A percentile compares a stretch with the other conserved stretches of the same genome.
Conservation (phyloP, 148 eudicot species). For the Rhododendron molle region DNA sequence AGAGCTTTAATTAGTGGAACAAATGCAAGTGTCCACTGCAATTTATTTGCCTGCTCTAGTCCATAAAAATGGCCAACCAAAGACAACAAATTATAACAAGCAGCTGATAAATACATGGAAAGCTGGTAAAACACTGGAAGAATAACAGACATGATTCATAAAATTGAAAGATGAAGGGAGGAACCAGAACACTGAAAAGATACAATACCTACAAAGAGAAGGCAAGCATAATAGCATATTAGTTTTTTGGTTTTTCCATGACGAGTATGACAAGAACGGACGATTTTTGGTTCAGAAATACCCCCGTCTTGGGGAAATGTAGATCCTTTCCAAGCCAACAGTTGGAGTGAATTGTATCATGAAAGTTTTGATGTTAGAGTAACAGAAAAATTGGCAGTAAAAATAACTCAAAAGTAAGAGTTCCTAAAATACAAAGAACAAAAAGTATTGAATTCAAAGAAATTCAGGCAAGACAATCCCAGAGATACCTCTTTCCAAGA, state of each 20-base stretch:
- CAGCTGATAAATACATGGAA: not conserved
- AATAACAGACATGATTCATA: not conserved
- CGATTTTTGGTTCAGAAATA: not conserved
- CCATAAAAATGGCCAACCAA: conserved; percentile 15
- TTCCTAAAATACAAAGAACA: not conserved
- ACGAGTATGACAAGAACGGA: not conserved
- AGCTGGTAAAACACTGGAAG: not conserved
- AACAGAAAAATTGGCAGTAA: not conserved
- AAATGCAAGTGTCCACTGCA: conserved; percentile 88
- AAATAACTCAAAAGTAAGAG: not conserved
- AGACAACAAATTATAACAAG: not conserved
- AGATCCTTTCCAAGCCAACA: not conserved
- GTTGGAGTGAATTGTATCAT: not conserved
- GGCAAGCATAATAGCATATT: not conserved
- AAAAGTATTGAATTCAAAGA: conserved; percentile 1
- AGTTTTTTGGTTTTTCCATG: not conserved
- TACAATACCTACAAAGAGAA: not conserved
- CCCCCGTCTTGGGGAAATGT: not conserved
- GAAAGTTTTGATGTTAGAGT: not conserved
- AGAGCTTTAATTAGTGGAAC: conserved; percentile 80
- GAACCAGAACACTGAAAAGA: not conserved
- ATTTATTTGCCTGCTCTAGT: conserved; percentile 68
- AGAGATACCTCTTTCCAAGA: not conserved
- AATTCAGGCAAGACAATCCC: not conserved
- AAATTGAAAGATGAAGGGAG: not conserved